Evolutionary conservation across 345 rosid species (phyloP).

Genomic region (thale cress (Arabidopsis thaliana)): DNA sequence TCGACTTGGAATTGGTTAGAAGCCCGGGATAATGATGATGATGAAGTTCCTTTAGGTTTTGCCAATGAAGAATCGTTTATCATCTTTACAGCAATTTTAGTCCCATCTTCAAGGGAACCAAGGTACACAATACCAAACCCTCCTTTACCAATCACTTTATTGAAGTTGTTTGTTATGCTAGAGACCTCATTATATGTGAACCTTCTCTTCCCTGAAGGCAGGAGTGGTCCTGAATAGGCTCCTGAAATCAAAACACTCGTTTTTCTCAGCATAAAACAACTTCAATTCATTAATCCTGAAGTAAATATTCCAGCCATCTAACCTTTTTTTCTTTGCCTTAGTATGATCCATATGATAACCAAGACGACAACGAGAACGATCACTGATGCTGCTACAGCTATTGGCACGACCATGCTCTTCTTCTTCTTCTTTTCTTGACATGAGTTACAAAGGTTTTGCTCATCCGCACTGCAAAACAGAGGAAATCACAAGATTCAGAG

Average conservation of each 20-base stretch:
- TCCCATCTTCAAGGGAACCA: slow-evolving; percentile 42
- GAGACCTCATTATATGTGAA: slow-evolving; percentile 43
- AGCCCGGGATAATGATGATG: slow-evolving; percentile 33
- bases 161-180: slow-evolving; percentile 48
- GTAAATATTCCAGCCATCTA: neutral
- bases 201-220: slow-evolving; percentile 31
- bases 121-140: slow-evolving; percentile 55
- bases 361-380: slow-evolving; percentile 36
- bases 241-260: slow-evolving; percentile 3
- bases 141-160: slow-evolving; percentile 50
- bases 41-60: slow-evolving; percentile 10
- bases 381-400: slow-evolving; percentile 23
- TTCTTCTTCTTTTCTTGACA: slow-evolving; percentile 46
- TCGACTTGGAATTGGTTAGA: slow-evolving; percentile 50
- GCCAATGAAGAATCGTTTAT: slow-evolving; percentile 39
- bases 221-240: slow-evolving; percentile 25
- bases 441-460: slow-evolving; percentile 44
- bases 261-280: neutral
- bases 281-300: neutral
- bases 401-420: slow-evolving; percentile 44
- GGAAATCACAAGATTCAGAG: neutral
- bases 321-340: slow-evolving; percentile 41
- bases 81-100: slow-evolving; percentile 56
- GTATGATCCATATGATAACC: slow-evolving; percentile 31
- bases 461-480: slow-evolving; percentile 42